Evolutionary conservation across 1,284 basidiomycete species (phyloP), one percentile per base, ranked within the genome.

Genomic region (Cryptococcus sp.): DNA sequence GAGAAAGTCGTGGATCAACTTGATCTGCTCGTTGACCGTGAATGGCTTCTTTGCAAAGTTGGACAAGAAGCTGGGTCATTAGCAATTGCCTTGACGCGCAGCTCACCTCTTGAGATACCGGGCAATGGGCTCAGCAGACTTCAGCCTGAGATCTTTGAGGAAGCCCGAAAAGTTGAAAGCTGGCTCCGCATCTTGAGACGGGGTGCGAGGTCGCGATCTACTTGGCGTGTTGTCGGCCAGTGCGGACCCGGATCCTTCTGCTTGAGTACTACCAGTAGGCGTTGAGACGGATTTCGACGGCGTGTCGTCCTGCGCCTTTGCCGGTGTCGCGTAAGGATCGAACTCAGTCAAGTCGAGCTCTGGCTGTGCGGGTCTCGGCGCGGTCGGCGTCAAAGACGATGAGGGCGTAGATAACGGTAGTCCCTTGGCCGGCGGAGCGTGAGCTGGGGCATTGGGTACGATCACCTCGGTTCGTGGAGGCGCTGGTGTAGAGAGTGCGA

Each of bases 1-100:
- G 31, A 96, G 81, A 69, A 96, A 97, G 67, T 96, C 93, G 70
- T 90, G 89, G 72, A 97, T 92, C 53, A 96, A 85, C 80, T 91
- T 94, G 66, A 95, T 86, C 75, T 96, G 93, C 71, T 96, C 93
- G 61, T 85, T 86, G 27, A 93, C 88, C 1, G 90, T 89, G 71
- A 93, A 92, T 1, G 90, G 88, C 60, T 90, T 85, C 76, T 93
- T 93, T 15, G 90, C 81, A 71, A 96, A 96, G 71, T 94, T 94
- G 73, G 88, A 89, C 72, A 97, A 76, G 71, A 99, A 92, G 60
- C 89, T 95, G 66, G 5, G n/a, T 8, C 27, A 47, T 17, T 6
- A 52, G 15, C 44, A 20, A 41, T 54, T 20, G 16, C 5, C 42
- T 45, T 45, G 15, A 15, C 42, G 15, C 42, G 42, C n/a, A 25